Base-by-base conservation (phyloP, 2,329 filamentous ascomycete genomes). In the Waltergamsia citrina region DNA sequence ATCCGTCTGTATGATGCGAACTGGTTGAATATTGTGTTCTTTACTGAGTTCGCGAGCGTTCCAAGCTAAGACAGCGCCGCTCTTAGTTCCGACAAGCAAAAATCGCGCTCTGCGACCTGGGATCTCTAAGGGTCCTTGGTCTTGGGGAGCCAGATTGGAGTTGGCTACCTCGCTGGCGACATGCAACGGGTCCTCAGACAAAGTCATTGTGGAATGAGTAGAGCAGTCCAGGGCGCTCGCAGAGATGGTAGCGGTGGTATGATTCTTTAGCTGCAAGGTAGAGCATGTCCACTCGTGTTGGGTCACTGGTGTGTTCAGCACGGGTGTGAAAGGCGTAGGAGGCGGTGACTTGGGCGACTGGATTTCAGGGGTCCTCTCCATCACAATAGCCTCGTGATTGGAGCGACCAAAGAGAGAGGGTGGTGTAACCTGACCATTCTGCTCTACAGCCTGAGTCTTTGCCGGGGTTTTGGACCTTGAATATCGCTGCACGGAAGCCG, bases 1-100 rank as follows among this genome's bases (percentile, higher is more conserved):
- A 29, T 94, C 86, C 0, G 92, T 96, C 47, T 88, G 78, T 29
- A 96, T 88, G 33, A 82, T 68, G 19, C 86, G 78, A n/a, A 93
- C 51, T 1, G 90, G 85, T 10, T 71, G 63, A 28, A 94, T 32
- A 8, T 61, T 7, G 41, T 38, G 3, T 71, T 62, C 19, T n/a
- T n/a, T n/a, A n/a, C n/a, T n/a, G n/a, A n/a, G n/a, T n/a, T 81
- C 78, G 35, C 92, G 81, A 46, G 85, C 72, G 49, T 98, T 83
- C 87, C 88, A 98, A 1, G 94, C 57, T 7, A 92, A 57, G 6
- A 96, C 66, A n/a, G 67, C 67, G 1, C 92, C 92, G 8, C 67
- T 73, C 35, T 76, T 78, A 0, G 88, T 96, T 14, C 92, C 92
- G 30, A 87, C 62, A 14, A 84, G 85, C 24, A 96, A 53, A 28